Percentiles rank a stretch among this genome's conserved stretches.
Evolutionary conservation across 2,329 filamentous ascomycete genomes (phyloP).

Genomic region (Parasarocladium wereldwijsianum): DNA sequence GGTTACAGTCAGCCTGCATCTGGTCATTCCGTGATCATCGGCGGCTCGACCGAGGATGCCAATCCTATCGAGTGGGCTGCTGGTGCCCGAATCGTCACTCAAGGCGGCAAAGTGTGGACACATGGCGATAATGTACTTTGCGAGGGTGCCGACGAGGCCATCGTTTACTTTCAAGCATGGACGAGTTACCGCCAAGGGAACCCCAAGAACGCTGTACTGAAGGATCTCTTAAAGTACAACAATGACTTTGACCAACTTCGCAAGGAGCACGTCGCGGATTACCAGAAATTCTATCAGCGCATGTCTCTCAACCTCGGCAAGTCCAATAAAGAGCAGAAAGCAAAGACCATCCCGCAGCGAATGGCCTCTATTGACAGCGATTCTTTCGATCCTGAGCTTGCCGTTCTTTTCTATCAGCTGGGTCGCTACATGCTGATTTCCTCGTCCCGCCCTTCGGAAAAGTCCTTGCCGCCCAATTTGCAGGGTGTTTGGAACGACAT

Average conservation of each 20-base stretch:
- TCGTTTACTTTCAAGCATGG: slow-evolving; percentile 10
- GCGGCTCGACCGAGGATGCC: slow-evolving; percentile 7
- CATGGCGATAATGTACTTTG: slow-evolving; percentile 9
- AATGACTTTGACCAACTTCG: slow-evolving; percentile 3
- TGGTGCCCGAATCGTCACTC: slow-evolving; percentile 8
- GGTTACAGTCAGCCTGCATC: slow-evolving; percentile 4
- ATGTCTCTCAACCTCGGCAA: slow-evolving; percentile 7
- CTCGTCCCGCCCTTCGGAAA: slow-evolving; percentile 11
- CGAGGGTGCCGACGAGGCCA: slow-evolving; percentile 9
- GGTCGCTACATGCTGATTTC: slow-evolving; percentile 20
- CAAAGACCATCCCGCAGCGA: slow-evolving; percentile 5
- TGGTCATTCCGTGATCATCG: slow-evolving; percentile 5
- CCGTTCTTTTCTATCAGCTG: slow-evolving; percentile 17
- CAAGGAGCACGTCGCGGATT: slow-evolving; percentile 4
- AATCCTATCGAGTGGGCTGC: slow-evolving; percentile 7
- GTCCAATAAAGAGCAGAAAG: slow-evolving; percentile 6
- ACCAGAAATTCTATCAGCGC: slow-evolving; percentile 6
- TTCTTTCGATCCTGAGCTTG: slow-evolving; percentile 9
- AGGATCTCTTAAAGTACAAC: slow-evolving; percentile 7
- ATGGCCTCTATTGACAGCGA: slow-evolving; percentile 5
- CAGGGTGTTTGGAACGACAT: slow-evolving; percentile 28
- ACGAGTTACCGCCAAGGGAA: slow-evolving; percentile 9
- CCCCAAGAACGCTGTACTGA: slow-evolving; percentile 7
- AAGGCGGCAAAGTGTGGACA: slow-evolving; percentile 9
- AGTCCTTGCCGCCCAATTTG: slow-evolving; percentile 23